phyloP scores from a whole-genome alignment of 345 rosid genomes.

The Garcia nutans region DNA sequence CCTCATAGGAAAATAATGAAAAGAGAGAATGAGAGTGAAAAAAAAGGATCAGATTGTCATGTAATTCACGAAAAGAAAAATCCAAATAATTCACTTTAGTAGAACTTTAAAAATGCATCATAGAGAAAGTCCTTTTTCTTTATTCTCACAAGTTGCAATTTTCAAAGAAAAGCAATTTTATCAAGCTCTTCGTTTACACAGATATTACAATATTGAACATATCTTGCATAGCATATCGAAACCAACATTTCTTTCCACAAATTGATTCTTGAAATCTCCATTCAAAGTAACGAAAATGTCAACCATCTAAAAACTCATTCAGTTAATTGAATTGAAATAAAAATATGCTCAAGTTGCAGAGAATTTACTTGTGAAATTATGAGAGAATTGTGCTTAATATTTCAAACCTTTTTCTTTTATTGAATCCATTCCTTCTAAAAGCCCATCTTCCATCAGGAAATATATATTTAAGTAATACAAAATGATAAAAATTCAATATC shows the following conservation, averaged over 20 bases:
- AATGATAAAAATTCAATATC: too few relatives aligned
- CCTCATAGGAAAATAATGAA: neutral
- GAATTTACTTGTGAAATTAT: neutral
- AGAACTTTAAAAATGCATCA: neutral
- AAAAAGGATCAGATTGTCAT: neutral
- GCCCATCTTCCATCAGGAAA: too few relatives aligned
- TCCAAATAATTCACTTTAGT: neutral
- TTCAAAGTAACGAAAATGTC: slow-evolving; percentile 95
- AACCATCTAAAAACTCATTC: slow-evolving; percentile 58
- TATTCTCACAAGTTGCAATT: neutral
- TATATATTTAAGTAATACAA: too few relatives aligned
- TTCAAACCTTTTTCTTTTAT: too few relatives aligned
- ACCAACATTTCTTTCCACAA: slow-evolving; percentile 93
- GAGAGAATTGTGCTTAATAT: too few relatives aligned
- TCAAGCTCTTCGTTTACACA: neutral
- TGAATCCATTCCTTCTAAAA: too few relatives aligned
- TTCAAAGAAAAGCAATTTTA: neutral
- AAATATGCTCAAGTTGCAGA: neutral
- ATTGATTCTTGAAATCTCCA: slow-evolving; percentile 97
- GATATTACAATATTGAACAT: slow-evolving; percentile 5
- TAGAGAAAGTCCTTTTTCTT: neutral
- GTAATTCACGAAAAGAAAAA: neutral
- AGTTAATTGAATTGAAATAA: neutral
- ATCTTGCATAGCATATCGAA: slow-evolving; percentile 99
- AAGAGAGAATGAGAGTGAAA: neutral